Percentiles rank a stretch among this genome's conserved stretches.
phyloP scores from a whole-genome alignment of 2,329 filamentous ascomycete genomes.

The Penicillium psychrosexuale region DNA sequence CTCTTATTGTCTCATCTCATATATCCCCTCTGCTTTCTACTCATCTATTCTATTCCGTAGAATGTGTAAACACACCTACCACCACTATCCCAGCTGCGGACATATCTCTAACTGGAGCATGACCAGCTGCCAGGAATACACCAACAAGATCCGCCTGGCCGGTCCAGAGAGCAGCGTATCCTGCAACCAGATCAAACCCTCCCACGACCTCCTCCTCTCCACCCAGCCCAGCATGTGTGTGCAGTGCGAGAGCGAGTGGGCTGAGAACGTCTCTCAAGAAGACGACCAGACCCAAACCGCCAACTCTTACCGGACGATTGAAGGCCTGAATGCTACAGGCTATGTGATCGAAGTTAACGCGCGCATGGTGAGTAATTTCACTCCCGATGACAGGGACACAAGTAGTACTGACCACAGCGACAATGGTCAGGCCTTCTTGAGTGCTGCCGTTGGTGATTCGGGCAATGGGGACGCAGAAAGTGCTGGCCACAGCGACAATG shows the following conservation, averaged over 20 bases:
- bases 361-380: constrained; percentile 1
- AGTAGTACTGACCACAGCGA: not conserved
- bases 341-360: constrained; percentile 5
- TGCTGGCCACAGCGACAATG: constrained; percentile 4
- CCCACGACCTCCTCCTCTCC: constrained; percentile 13
- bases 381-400: not conserved
- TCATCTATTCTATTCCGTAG: not conserved
- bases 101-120: constrained; percentile 29
- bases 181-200: constrained; percentile 6
- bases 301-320: not conserved
- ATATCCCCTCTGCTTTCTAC: not conserved
- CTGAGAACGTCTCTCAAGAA: not conserved
- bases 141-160: constrained; percentile 17
- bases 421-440: constrained; percentile 2
- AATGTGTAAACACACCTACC: constrained; percentile 30
- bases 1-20: not conserved
- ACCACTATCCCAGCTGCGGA: constrained; percentile 28
- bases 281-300: not conserved
- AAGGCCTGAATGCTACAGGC: constrained; percentile 2
- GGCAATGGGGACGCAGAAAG: too few relatives aligned
- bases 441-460: too few relatives aligned
- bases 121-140: constrained; percentile 23
- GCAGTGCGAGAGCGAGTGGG: constrained; percentile 15
- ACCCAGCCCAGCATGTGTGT: constrained; percentile 6
- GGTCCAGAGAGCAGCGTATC: not conserved